phyloP scores from a whole-genome alignment of 148 eudicot species.

The Rhododendron henanense region DNA sequence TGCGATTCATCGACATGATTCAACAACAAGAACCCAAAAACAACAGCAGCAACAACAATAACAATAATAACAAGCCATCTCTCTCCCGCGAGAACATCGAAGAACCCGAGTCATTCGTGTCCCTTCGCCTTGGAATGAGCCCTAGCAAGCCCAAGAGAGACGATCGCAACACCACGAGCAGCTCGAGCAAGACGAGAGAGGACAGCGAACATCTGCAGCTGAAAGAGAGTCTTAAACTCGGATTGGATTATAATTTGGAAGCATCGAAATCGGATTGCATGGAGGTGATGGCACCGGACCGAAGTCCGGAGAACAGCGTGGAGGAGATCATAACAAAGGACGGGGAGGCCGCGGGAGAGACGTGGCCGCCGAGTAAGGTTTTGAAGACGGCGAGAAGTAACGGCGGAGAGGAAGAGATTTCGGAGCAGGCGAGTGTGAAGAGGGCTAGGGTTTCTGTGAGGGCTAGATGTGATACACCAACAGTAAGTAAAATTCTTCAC shows the following conservation, averaged over 20 bases:
- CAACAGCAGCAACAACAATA: background rate
- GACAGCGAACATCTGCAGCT: background rate
- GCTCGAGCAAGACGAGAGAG: conserved; percentile 19
- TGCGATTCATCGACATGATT: conserved; percentile 30
- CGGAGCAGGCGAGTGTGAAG: conserved; percentile 37
- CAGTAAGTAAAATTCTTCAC: conserved; percentile 22
- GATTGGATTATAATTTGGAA: conserved; percentile 26
- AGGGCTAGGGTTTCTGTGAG: conserved; percentile 83
- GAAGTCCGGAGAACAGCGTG: conserved; percentile 27
- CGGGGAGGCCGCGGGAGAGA: conserved; percentile 33
- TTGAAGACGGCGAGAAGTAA: conserved; percentile 29
- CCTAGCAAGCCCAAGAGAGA: conserved; percentile 22
- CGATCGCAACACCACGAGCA: conserved; percentile 11
- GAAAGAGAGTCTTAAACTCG: conserved; percentile 42
- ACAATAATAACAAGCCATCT: background rate
- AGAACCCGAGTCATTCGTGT: conserved; percentile 41
- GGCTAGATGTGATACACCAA: conserved; percentile 75
- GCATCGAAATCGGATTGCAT: conserved; percentile 18
- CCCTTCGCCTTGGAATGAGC: conserved; percentile 57
- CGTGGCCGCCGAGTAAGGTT: conserved; percentile 44
- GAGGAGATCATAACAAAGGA: conserved; percentile 24
- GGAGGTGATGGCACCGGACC: conserved; percentile 21
- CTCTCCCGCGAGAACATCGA: conserved; percentile 21
- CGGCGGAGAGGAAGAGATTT: conserved; percentile 35
- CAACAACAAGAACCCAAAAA: conserved; percentile 24